Percentiles rank a stretch among this genome's conserved stretches.
phyloP scores from a whole-genome alignment of 2,329 filamentous ascomycete genomes.

The Aureobasidium subglaciale region DNA sequence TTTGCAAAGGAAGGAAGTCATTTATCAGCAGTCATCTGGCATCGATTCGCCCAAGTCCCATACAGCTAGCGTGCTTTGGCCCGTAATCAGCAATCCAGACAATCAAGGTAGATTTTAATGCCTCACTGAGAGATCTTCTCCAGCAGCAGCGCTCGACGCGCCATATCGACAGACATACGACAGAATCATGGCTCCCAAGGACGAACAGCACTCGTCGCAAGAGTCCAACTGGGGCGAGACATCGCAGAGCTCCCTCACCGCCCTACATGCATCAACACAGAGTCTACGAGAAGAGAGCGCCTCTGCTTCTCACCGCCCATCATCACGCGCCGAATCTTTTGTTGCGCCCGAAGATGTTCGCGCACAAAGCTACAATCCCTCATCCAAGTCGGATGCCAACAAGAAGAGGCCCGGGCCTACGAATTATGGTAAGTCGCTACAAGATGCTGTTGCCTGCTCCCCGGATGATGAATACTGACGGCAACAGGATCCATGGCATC shows the following conservation, averaged over 20 bases:
- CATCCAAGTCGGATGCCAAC: neutral
- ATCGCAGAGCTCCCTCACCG: slow-evolving; percentile 11
- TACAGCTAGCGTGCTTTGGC: slow-evolving; percentile 10
- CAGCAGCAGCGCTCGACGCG: slow-evolving; percentile 8
- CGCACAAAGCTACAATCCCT: neutral
- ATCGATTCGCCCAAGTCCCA: neutral
- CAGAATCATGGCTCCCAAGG: neutral
- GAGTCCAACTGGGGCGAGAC: slow-evolving; percentile 2
- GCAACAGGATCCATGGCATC: slow-evolving; percentile 8
- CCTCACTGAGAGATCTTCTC: neutral
- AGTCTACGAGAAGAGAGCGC: neutral
- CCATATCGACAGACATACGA: neutral
- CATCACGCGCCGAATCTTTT: neutral
- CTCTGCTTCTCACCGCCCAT: neutral
- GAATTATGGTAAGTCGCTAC: neutral
- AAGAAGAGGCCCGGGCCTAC: neutral
- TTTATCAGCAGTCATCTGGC: neutral
- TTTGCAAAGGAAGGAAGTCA: neutral
- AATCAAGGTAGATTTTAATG: slow-evolving; percentile 6
- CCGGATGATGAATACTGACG: neutral
- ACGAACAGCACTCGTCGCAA: slow-evolving; percentile 2
- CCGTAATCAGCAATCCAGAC: slow-evolving; percentile 4
- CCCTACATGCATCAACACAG: neutral
- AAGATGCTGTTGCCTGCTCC: neutral
- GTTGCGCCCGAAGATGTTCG: slow-evolving; percentile 6